Evolutionary conservation across 495 filamentous ascomycete species (phyloP), one percentile per base, ranked within the genome.

Genomic region (Aspergillus indologenus): DNA sequence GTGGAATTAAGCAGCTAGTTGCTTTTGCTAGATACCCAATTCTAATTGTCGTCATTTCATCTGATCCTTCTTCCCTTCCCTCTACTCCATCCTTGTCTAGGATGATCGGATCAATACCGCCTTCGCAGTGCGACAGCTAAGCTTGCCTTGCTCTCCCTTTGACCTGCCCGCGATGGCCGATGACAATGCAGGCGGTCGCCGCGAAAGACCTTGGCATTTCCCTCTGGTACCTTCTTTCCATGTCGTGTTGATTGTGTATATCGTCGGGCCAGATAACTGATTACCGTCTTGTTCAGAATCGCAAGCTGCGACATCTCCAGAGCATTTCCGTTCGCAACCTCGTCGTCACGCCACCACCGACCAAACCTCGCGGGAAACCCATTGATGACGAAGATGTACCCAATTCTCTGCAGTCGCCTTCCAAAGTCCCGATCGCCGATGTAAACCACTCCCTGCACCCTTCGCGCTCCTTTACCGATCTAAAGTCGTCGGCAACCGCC

Each of bases 251-350:
- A 42, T 44, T 6, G 21, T 20, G 12, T 45, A 15, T 8, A 19
- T 46, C 8, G 11, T 3, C 26, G 22, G 15, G 21, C 17, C 14
- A 31, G 14, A 31, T 44, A 48, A 23, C 55, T 61, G 48, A 65
- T 69, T 11, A 49, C 50, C 20, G 29, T 17, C 5, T n/a, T 19
- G 42, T 31, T 15, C 65, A 95, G 85, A 96, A 95, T 68, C 86
- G 92, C 63, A 92, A 88, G 70, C 80, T 98, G 24, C 86, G 94
- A 53, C 92, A 97, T 76, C 79, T 98, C 17, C 85, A 89, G 61
- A 91, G 90, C 53, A 85, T 98, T 50, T 92, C 88, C 48, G 74
- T 97, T 21, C 90, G 94, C 50, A 98, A 97, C 69, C 77, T 97
- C 40, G 82, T 85, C 55, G 84, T 92, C 50, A 72, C 72, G 21